Conservation (phyloP, 371 early-diverging fungal genomes). For the Apophysomyces ossiformis region DNA sequence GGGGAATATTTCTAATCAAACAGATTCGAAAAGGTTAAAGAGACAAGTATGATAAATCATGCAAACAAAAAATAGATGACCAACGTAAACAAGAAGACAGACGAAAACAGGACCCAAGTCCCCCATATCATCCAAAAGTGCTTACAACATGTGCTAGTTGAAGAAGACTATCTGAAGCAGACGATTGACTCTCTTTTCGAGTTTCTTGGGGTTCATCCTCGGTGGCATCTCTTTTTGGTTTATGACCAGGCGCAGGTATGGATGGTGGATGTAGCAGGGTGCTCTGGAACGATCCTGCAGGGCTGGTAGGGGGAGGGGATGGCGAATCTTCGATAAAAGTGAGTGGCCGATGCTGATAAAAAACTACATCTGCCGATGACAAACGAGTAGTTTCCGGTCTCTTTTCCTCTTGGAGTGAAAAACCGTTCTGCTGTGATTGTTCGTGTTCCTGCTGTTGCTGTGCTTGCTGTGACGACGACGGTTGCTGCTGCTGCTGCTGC, state of each 20-base stretch:
- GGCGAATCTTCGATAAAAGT: constrained; percentile 9
- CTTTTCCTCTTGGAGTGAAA: too few relatives aligned
- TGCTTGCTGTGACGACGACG: background rate
- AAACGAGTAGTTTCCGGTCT: too few relatives aligned
- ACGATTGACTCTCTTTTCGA: background rate
- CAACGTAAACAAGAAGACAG: background rate
- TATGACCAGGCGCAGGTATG: background rate
- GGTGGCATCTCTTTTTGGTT: background rate
- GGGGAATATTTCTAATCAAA: too few relatives aligned
- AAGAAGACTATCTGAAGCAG: constrained; percentile 13
- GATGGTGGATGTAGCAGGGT: constrained; percentile 12
- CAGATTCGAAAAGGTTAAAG: background rate
- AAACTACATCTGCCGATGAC: constrained; percentile 10
- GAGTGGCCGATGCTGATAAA: constrained; percentile 28
- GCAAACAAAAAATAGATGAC: background rate
- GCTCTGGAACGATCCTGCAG: constrained; percentile 4
- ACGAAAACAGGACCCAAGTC: too few relatives aligned
- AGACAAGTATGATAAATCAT: background rate
- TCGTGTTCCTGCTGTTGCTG: too few relatives aligned
- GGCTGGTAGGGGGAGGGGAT: constrained; percentile 11
- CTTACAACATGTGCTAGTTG: constrained; percentile 31
- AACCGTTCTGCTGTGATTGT: too few relatives aligned
- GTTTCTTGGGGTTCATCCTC: background rate
- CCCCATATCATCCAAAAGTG: constrained; percentile 23
- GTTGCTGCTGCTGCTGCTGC: constrained; percentile 11